Evolutionary conservation across 1,284 basidiomycete species (phyloP).

Genomic region (Flammula alnicola): DNA sequence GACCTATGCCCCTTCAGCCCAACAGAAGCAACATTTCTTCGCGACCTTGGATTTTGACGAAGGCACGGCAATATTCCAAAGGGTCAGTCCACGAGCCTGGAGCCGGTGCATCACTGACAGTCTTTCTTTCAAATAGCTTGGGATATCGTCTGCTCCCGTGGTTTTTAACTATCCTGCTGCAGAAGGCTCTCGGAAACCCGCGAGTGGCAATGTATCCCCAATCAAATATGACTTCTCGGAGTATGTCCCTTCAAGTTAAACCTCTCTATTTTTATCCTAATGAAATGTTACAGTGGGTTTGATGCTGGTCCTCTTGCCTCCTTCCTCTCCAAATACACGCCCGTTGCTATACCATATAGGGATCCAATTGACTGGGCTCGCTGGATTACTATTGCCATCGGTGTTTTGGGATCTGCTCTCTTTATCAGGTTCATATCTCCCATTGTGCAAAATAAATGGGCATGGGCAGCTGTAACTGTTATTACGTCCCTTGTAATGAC

Average conservation of each 20-base stretch:
- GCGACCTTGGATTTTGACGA: slow-evolving; percentile 89
- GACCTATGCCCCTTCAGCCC: slow-evolving; percentile 60
- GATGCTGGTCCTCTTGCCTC: slow-evolving; percentile 77
- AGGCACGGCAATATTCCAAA: slow-evolving; percentile 76
- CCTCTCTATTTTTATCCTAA: slow-evolving; percentile 1
- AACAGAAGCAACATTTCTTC: slow-evolving; percentile 86
- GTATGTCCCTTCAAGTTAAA: slow-evolving; percentile 43
- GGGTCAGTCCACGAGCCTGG: slow-evolving; percentile 48
- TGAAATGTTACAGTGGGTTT: slow-evolving; percentile 68
- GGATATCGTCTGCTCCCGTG: slow-evolving; percentile 82
- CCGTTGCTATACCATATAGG: slow-evolving; percentile 74
- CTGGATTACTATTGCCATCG: slow-evolving; percentile 48
- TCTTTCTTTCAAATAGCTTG: slow-evolving; percentile 40
- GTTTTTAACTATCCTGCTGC: slow-evolving; percentile 79
- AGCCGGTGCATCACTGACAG: not conserved
- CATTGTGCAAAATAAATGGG: slow-evolving; percentile 78
- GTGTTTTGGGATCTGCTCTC: slow-evolving; percentile 49
- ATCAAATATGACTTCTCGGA: slow-evolving; percentile 80
- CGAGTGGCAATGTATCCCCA: slow-evolving; percentile 56
- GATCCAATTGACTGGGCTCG: slow-evolving; percentile 73
- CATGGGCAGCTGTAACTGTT: slow-evolving; percentile 74
- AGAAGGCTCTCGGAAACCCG: slow-evolving; percentile 66
- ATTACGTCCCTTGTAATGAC: slow-evolving; percentile 82
- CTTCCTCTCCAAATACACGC: slow-evolving; percentile 75
- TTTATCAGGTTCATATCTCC: slow-evolving; percentile 68